phyloP scores from a whole-genome alignment of 352 stramenopile species.

The Phytophthora capsici region DNA sequence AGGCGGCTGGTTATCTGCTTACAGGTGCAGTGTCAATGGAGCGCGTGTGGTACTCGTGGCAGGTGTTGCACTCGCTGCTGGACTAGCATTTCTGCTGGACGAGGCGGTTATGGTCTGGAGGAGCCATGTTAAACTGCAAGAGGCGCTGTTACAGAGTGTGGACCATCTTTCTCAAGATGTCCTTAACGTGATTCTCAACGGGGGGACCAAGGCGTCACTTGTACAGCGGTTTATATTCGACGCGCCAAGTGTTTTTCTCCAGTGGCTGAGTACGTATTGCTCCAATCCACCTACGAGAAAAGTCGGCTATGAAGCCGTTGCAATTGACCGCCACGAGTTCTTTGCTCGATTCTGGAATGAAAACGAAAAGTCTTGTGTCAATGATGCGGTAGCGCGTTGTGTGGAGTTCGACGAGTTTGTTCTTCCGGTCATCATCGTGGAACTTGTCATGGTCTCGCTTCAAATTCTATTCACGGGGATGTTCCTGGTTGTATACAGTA shows the following conservation, averaged over 20 bases:
- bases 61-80: slow-evolving; percentile 6
- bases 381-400: slow-evolving; percentile 1
- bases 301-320: slow-evolving; percentile 2
- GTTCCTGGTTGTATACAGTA: slow-evolving; percentile 15
- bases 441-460: slow-evolving; percentile 15
- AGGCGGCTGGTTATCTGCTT: slow-evolving; percentile 29
- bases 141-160: slow-evolving; percentile 5
- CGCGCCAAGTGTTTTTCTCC: slow-evolving; percentile 49
- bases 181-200: slow-evolving; percentile 47
- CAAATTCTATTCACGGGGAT: slow-evolving; percentile 26
- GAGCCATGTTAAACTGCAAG: slow-evolving; percentile 42
- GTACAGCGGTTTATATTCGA: slow-evolving; percentile 61
- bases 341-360: slow-evolving; percentile 39
- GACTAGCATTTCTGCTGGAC: slow-evolving; percentile 32
- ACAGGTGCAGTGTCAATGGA: slow-evolving; percentile 25
- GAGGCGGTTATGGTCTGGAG: slow-evolving; percentile 36
- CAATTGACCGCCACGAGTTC: slow-evolving; percentile 30
- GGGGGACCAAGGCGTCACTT: slow-evolving; percentile 43
- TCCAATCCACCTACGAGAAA: neutral
- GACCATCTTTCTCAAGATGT: slow-evolving; percentile 27
- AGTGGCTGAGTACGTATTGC: slow-evolving; percentile 45
- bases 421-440: slow-evolving; percentile 15
- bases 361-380: slow-evolving; percentile 15
- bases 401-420: slow-evolving; percentile 13
- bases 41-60: slow-evolving; percentile 23